Evolutionary conservation across 768 basidiomycete genomes (phyloP).

Genomic region (Pleurotus pulmonarius): DNA sequence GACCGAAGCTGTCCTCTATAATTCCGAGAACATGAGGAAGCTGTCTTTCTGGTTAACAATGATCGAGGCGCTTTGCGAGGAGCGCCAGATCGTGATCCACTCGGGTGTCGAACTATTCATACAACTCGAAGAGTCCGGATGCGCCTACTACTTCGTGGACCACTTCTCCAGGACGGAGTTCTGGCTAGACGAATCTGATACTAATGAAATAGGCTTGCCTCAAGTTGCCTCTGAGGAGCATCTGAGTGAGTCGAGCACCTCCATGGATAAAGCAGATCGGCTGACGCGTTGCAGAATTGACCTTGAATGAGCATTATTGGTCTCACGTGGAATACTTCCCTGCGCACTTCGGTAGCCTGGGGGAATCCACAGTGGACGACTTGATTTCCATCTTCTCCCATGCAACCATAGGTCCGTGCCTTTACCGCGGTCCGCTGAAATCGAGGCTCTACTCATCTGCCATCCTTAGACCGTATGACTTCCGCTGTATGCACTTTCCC

Average conservation of each 20-base stretch:
- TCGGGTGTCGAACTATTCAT: slow-evolving; percentile 47
- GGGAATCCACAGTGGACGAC: slow-evolving; percentile 33
- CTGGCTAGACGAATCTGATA: slow-evolving; percentile 48
- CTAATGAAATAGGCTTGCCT: slow-evolving; percentile 38
- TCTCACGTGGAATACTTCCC: slow-evolving; percentile 60
- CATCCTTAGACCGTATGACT: slow-evolving; percentile 49
- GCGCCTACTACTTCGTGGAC: slow-evolving; percentile 58
- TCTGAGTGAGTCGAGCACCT: slow-evolving; percentile 37
- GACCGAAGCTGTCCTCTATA: slow-evolving; percentile 54
- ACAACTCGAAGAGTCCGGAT: slow-evolving; percentile 33
- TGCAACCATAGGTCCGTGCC: slow-evolving; percentile 41
- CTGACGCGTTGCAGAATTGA: slow-evolving; percentile 28
- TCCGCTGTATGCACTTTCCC: slow-evolving; percentile 60
- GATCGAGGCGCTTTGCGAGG: slow-evolving; percentile 27
- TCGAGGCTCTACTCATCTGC: not conserved
- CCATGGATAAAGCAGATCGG: not conserved
- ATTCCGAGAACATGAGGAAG: slow-evolving; percentile 25
- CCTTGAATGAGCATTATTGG: slow-evolving; percentile 57
- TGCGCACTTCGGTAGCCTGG: slow-evolving; percentile 42
- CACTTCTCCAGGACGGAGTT: slow-evolving; percentile 41
- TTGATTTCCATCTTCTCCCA: slow-evolving; percentile 53
- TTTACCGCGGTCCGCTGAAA: not conserved
- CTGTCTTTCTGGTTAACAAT: slow-evolving; percentile 32
- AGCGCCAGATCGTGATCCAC: slow-evolving; percentile 29
- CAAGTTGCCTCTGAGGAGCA: slow-evolving; percentile 47